Evolutionary conservation across 108 stramenopile species (phyloP).

Genomic region (Licmophora abbreviata): DNA sequence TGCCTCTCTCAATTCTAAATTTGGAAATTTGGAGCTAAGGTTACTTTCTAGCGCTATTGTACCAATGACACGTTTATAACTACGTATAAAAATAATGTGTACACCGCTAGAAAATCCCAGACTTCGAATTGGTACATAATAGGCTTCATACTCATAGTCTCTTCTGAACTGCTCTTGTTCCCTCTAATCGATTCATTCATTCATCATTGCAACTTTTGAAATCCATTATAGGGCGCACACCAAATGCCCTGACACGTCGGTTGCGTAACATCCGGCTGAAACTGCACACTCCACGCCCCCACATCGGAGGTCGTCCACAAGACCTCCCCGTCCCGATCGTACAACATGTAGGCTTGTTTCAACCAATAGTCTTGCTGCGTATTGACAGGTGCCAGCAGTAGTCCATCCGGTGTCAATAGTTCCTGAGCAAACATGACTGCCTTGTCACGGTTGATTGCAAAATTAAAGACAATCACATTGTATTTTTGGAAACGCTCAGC

Average conservation of each 20-base stretch:
- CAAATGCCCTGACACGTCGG: slow-evolving; percentile 82
- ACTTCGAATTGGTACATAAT: no score
- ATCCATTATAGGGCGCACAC: slow-evolving; percentile 83
- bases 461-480: slow-evolving; percentile 74
- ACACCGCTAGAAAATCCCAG: no score
- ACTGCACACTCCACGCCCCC: slow-evolving; percentile 85
- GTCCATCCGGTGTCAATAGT: slow-evolving; percentile 44
- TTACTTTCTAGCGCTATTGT: no score
- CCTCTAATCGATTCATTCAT: no score
- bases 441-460: slow-evolving; percentile 74
- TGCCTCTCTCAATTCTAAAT: no score
- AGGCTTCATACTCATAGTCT: no score
- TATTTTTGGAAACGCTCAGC: no score
- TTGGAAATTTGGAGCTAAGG: no score
- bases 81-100: no score
- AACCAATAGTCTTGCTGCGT: slow-evolving; percentile 75
- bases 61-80: no score
- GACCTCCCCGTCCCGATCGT: slow-evolving; percentile 41
- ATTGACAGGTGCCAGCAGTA: slow-evolving; percentile 75
- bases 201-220: no score
- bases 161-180: no score
- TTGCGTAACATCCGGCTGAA: slow-evolving; percentile 84
- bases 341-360: slow-evolving; percentile 61
- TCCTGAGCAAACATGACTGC: slow-evolving; percentile 46
- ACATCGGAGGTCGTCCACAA: slow-evolving; percentile 59